phyloP scores from a whole-genome alignment of 2,329 filamentous ascomycete genomes.

The Clonostachys solani region DNA sequence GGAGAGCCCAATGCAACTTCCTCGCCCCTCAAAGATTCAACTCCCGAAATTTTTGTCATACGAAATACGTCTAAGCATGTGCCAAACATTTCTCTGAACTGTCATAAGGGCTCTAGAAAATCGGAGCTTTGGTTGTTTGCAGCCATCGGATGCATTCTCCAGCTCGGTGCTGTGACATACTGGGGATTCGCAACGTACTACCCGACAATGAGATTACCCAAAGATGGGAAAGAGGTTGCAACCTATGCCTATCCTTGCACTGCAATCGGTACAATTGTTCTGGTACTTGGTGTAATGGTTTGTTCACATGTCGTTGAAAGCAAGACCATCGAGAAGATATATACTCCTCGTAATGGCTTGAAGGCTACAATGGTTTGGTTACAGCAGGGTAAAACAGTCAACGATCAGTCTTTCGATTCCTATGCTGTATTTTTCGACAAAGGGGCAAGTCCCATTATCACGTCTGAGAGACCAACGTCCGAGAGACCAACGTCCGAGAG shows the following conservation, averaged over 20 bases:
- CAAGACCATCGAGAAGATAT: constrained; percentile 15
- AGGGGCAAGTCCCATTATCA: too few species aligned
- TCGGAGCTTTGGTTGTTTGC: constrained; percentile 3
- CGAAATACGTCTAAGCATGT: not conserved
- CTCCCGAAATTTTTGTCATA: not conserved
- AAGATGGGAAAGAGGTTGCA: constrained; percentile 3
- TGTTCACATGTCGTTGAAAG: constrained; percentile 23
- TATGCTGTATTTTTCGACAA: constrained; percentile 11
- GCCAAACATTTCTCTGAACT: not conserved
- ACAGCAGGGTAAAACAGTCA: constrained; percentile 15
- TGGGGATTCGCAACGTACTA: constrained; percentile 4
- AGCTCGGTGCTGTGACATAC: constrained; percentile 13
- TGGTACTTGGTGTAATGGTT: constrained; percentile 17
- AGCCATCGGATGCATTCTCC: constrained; percentile 9
- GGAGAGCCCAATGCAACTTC: too few species aligned
- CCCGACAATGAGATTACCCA: constrained; percentile 3
- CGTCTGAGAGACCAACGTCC: too few species aligned
- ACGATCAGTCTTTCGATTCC: constrained; percentile 18
- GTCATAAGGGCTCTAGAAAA: not conserved
- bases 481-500: too few species aligned
- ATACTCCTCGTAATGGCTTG: not conserved
- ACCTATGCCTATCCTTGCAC: constrained; percentile 8
- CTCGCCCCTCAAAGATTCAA: not conserved
- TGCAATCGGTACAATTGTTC: constrained; percentile 14
- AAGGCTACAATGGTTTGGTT: constrained; percentile 14